Percentiles rank a stretch among this genome's conserved stretches.
Evolutionary conservation across 176 grass and related monocot genomes (phyloP).

Genomic region (Poa annua): DNA sequence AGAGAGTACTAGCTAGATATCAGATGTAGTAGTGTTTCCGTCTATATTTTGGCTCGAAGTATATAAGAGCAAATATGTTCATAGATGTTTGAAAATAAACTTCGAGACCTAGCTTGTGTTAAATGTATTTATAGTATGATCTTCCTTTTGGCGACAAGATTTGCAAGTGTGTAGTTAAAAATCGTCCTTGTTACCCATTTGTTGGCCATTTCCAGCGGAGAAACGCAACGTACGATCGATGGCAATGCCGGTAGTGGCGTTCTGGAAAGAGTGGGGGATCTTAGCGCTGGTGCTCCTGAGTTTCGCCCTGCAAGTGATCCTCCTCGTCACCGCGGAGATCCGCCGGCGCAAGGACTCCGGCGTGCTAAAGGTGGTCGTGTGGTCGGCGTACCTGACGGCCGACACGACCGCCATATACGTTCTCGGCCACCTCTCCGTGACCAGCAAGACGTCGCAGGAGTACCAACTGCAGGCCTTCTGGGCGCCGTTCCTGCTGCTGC

Average conservation of each 20-base stretch:
- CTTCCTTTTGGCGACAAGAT: too few species aligned
- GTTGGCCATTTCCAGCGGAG: too few species aligned
- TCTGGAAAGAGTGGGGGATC: conserved; percentile 3
- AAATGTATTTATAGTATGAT: too few species aligned
- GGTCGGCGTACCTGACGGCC: background rate
- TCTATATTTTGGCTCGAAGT: too few species aligned
- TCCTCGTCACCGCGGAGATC: background rate
- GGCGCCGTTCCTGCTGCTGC: background rate
- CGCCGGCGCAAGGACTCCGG: background rate
- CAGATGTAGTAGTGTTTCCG: too few species aligned
- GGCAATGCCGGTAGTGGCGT: background rate
- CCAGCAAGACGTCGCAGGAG: background rate
- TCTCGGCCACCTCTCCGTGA: background rate
- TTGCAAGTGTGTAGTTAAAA: too few species aligned
- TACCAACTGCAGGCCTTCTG: background rate
- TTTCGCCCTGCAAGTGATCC: background rate
- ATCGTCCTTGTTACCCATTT: too few species aligned
- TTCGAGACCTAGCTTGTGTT: too few species aligned
- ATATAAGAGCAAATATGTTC: too few species aligned
- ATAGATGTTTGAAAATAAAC: too few species aligned
- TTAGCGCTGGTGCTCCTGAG: background rate
- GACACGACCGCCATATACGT: background rate
- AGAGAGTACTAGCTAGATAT: too few species aligned
- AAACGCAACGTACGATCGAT: too few species aligned
- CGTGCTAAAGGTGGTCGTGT: background rate